A percentile compares a stretch with the other conserved stretches of the same genome.
These are phyloP conservation scores for Athelia sp. DNA, from an alignment of 1,284 basidiomycete species.

Conservation along the genomic window DNA sequence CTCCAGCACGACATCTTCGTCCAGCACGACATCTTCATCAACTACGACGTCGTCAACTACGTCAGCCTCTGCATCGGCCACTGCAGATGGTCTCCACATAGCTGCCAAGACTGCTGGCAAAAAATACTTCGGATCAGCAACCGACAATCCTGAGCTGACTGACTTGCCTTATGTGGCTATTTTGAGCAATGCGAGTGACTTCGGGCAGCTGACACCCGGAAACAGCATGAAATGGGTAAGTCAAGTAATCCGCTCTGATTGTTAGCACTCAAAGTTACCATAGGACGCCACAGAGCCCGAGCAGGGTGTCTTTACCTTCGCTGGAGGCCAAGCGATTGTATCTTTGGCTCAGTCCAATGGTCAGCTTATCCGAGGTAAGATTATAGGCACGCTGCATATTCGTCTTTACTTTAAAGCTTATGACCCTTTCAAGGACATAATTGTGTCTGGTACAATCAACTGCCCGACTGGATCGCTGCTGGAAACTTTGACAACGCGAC, in stretches of 20 bases:
- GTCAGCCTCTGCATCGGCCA: slow-evolving; percentile 9
- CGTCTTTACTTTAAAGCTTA: too few species aligned
- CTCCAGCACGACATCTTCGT: too few species aligned
- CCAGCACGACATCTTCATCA: background rate
- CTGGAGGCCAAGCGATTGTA: slow-evolving; percentile 19
- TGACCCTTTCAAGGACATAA: background rate
- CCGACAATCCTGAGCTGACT: slow-evolving; percentile 48
- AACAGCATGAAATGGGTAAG: slow-evolving; percentile 56
- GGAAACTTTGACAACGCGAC: slow-evolving; percentile 37
- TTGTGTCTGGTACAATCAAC: slow-evolving; percentile 43
- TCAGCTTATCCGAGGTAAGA: slow-evolving; percentile 24
- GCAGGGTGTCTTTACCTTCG: slow-evolving; percentile 22
- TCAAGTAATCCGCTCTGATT: too few species aligned
- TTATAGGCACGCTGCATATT: too few species aligned
- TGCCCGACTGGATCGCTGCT: slow-evolving; percentile 44
- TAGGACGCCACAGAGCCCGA: slow-evolving; percentile 20
- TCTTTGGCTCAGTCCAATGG: slow-evolving; percentile 26
- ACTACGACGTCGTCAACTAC: background rate
- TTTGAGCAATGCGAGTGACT: slow-evolving; percentile 37
- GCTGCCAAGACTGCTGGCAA: slow-evolving; percentile 46
- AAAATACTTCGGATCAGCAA: slow-evolving; percentile 57
- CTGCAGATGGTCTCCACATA: slow-evolving; percentile 24
- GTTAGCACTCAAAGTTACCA: too few species aligned
- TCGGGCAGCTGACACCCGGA: slow-evolving; percentile 46
- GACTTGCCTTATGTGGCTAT: slow-evolving; percentile 38